A percentile compares a stretch with the other conserved stretches of the same genome.
Evolutionary conservation across 129 eudicot genomes (phyloP).

Genomic region (Gnaphalium uliginosum): DNA sequence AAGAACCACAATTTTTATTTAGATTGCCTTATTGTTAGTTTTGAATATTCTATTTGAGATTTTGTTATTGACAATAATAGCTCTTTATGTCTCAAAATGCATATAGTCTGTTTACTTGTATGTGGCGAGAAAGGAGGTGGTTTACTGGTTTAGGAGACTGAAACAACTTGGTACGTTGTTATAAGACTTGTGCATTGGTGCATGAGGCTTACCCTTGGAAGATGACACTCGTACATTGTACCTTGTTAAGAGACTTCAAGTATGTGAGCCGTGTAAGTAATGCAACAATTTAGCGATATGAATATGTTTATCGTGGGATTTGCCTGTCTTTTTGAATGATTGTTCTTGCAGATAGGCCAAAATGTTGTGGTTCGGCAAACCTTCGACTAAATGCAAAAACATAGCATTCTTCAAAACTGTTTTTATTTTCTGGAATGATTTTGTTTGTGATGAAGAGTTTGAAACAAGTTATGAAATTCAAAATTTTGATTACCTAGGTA

Average conservation of each 20-base stretch:
- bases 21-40: slow-evolving; percentile 21
- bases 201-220: neutral
- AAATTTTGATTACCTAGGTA: too few relatives aligned
- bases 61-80: neutral
- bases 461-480: too few relatives aligned
- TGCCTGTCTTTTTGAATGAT: neutral
- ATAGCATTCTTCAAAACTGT: neutral
- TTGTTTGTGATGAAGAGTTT: too few relatives aligned
- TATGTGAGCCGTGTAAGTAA: neutral
- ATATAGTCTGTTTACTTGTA: neutral
- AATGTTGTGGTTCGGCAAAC: neutral
- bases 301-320: neutral
- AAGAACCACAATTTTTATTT: neutral
- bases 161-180: neutral
- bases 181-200: neutral
- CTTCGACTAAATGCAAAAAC: neutral
- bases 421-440: neutral
- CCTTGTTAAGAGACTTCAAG: neutral
- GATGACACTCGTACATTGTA: neutral
- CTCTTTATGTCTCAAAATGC: neutral
- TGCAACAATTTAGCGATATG: neutral
- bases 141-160: neutral
- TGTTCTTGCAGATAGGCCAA: neutral
- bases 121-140: neutral
- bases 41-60: neutral